These are phyloP conservation scores for Kodamaea sagamina DNA, from an alignment of 805 yeast species.

Conservation along the genomic window DNA sequence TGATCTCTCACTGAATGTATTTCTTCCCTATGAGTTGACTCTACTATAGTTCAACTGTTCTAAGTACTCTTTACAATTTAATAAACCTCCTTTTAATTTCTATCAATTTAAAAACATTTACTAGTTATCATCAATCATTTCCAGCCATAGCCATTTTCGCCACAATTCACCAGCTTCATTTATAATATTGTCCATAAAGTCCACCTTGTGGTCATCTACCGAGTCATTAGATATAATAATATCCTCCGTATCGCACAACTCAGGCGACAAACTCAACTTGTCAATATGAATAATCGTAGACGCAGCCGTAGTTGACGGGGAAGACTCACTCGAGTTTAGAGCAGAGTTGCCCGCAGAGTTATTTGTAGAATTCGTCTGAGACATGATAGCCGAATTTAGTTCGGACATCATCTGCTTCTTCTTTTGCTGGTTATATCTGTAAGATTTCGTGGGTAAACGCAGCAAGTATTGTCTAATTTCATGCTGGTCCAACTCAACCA, in stretches of 20 bases:
- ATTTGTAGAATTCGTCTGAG: slow-evolving; percentile 9
- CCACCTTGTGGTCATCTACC: slow-evolving; percentile 45
- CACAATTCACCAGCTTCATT: slow-evolving; percentile 83
- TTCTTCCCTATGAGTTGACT: no score
- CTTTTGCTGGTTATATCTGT: slow-evolving; percentile 37
- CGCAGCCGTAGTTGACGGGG: slow-evolving; percentile 15
- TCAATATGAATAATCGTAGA: slow-evolving; percentile 10
- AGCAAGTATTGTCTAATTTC: slow-evolving; percentile 81
- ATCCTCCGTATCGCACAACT: slow-evolving; percentile 7
- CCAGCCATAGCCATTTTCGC: slow-evolving; percentile 74
- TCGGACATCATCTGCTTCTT: slow-evolving; percentile 15
- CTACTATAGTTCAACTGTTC: no score
- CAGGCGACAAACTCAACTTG: slow-evolving; percentile 8
- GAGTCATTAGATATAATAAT: slow-evolving; percentile 35
- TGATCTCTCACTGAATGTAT: no score
- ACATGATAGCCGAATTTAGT: slow-evolving; percentile 15
- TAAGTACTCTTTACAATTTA: no score
- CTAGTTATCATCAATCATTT: slow-evolving; percentile 35
- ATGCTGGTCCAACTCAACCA: slow-evolving; percentile 85
- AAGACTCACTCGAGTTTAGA: slow-evolving; percentile 15
- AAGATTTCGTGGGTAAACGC: slow-evolving; percentile 51
- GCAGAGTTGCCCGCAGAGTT: slow-evolving; percentile 15
- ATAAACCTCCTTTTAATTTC: not conserved
- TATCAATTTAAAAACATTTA: slow-evolving; percentile 3
- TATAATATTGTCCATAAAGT: slow-evolving; percentile 72